Conservation (phyloP, 2,329 filamentous ascomycete genomes). For the Davidsoniella australis region DNA sequence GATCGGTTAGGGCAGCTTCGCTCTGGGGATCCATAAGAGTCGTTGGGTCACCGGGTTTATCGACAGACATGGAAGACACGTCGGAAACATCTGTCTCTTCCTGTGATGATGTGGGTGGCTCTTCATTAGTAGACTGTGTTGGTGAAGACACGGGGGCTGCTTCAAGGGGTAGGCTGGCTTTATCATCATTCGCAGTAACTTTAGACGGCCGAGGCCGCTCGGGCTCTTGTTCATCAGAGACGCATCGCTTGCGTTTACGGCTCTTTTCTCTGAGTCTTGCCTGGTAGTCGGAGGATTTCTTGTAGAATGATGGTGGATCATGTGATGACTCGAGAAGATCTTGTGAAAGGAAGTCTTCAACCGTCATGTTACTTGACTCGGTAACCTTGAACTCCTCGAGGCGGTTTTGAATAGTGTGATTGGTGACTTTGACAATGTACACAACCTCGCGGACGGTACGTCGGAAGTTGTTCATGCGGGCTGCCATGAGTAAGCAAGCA, state of each 20-base stretch:
- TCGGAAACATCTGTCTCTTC: neutral
- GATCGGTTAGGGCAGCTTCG: slow-evolving; percentile 22
- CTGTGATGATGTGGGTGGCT: neutral
- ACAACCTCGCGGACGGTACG: slow-evolving; percentile 86
- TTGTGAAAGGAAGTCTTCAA: slow-evolving; percentile 65
- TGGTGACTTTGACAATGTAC: slow-evolving; percentile 95
- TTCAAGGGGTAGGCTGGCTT: neutral
- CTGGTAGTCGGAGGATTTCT: slow-evolving; percentile 42
- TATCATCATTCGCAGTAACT: neutral
- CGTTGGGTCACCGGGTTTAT: slow-evolving; percentile 16
- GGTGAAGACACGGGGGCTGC: neutral
- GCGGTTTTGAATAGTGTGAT: slow-evolving; percentile 79
- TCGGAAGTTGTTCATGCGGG: slow-evolving; percentile 95
- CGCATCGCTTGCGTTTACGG: slow-evolving; percentile 29
- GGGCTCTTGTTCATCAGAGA: slow-evolving; percentile 19
- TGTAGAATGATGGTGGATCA: slow-evolving; percentile 71
- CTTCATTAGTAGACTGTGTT: neutral
- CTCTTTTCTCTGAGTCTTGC: slow-evolving; percentile 33
- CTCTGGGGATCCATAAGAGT: slow-evolving; percentile 11
- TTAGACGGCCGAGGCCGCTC: neutral
- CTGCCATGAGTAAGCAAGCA: slow-evolving; percentile 83
- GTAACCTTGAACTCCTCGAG: slow-evolving; percentile 83
- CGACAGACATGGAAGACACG: neutral
- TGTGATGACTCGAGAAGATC: slow-evolving; percentile 56
- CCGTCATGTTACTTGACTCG: slow-evolving; percentile 66